Percentiles rank a stretch among this genome's conserved stretches.
These are phyloP conservation scores for Chamaenerion angustifolium DNA, from an alignment of 345 rosid genomes.

Conservation along the genomic window DNA sequence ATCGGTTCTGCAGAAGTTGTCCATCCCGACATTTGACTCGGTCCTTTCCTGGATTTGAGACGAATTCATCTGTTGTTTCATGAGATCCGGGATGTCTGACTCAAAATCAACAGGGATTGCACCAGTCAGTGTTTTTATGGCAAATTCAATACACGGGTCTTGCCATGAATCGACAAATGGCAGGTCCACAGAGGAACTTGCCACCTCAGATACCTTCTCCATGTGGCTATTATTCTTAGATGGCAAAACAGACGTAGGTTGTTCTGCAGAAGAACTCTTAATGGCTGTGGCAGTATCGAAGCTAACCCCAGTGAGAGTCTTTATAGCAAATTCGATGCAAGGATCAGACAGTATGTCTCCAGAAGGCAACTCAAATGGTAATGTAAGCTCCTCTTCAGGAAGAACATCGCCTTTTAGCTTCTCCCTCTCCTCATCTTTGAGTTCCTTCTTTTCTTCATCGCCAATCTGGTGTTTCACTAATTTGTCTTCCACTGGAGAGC, in stretches of 20 bases:
- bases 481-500: background rate
- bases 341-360: conserved; percentile 81
- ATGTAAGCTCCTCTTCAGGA: conserved; percentile 5
- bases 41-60: conserved; percentile 22
- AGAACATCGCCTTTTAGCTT: conserved; percentile 11
- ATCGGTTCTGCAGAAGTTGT: conserved; percentile 24
- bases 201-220: conserved; percentile 17
- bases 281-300: conserved; percentile 24
- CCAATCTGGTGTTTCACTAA: background rate
- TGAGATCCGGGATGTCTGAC: conserved; percentile 19
- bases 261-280: too few species aligned
- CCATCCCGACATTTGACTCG: conserved; percentile 17
- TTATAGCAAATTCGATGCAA: conserved; percentile 93
- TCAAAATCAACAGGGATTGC: conserved; percentile 51
- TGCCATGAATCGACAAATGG: conserved; percentile 42
- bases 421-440: conserved; percentile 1
- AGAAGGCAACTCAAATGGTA: conserved; percentile 35
- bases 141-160: conserved; percentile 93
- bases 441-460: background rate
- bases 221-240: conserved; percentile 5
- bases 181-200: conserved; percentile 15
- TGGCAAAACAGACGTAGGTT: too few species aligned
- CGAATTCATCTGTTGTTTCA: conserved; percentile 21
- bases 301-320: conserved; percentile 64
- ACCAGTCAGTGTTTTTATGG: conserved; percentile 78